Evolutionary conservation across 176 grass and related monocot species (phyloP).

Genomic region (Oryza officinalis): DNA sequence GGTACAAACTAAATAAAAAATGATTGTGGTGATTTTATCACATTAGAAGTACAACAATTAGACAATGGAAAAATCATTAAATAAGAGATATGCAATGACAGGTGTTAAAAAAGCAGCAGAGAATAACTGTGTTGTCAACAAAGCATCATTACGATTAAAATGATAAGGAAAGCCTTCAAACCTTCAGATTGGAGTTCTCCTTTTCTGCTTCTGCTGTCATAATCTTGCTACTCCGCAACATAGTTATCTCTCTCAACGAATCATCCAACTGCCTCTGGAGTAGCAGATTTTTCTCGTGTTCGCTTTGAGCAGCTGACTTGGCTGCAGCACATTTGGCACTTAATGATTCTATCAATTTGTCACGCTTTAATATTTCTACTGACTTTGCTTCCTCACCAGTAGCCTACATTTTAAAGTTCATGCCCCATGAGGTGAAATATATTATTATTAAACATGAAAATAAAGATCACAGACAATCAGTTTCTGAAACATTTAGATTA

Average conservation of each 20-base stretch:
- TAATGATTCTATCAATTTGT: conserved; percentile 69
- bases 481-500: neutral
- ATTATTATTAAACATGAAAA: neutral
- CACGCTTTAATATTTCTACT: conserved; percentile 71
- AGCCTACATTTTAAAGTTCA: conserved; percentile 52
- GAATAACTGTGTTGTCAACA: neutral
- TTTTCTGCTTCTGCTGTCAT: conserved; percentile 65
- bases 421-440: neutral
- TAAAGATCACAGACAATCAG: neutral
- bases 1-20: neutral
- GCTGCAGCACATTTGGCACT: conserved; percentile 54
- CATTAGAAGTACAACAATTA: neutral
- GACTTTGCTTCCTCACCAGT: conserved; percentile 77
- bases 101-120: neutral
- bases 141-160: conserved; percentile 8
- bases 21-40: neutral
- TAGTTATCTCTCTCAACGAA: conserved; percentile 61
- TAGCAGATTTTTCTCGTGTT: conserved; percentile 62
- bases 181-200: conserved; percentile 78
- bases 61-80: conserved; percentile 16
- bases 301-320: conserved; percentile 55
- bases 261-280: conserved; percentile 63
- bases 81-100: neutral
- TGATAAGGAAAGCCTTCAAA: conserved; percentile 35
- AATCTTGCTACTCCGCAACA: conserved; percentile 54